phyloP scores from a whole-genome alignment of 768 basidiomycete genomes.

The Suillus variegatus region DNA sequence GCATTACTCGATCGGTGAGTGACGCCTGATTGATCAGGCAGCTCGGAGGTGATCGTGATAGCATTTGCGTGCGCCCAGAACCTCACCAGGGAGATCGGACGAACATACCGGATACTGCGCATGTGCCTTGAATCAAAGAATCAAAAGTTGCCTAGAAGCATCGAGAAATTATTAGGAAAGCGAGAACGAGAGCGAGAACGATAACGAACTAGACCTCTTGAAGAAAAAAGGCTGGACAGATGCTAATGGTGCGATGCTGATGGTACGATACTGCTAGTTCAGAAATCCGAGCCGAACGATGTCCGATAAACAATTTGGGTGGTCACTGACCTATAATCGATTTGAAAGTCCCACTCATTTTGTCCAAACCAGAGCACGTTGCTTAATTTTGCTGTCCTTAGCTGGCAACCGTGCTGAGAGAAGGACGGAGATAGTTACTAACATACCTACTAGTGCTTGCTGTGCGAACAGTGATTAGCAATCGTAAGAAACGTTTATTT shows the following conservation, averaged over 20 bases:
- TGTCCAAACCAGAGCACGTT: constrained; percentile 15
- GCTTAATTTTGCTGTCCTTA: background rate
- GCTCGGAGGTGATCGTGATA: background rate
- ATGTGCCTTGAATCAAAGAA: too few relatives aligned
- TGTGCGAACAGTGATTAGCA: background rate
- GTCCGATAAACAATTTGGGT: constrained; percentile 11
- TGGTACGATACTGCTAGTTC: constrained; percentile 2
- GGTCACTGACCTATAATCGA: background rate
- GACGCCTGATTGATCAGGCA: background rate
- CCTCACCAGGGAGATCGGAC: background rate
- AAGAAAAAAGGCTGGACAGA: background rate
- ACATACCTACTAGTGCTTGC: background rate
- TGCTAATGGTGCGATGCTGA: constrained; percentile 7
- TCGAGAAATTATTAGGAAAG: background rate
- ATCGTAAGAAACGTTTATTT: background rate
- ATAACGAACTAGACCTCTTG: background rate
- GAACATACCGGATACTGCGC: background rate
- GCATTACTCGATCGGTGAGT: background rate
- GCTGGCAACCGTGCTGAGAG: background rate
- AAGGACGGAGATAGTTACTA: background rate
- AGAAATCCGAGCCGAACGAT: constrained; percentile 10
- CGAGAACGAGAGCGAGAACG: background rate
- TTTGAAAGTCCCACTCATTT: background rate
- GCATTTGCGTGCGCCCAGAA: background rate
- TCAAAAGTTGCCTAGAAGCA: background rate